Percentiles rank a stretch among this genome's conserved stretches.
These are phyloP conservation scores for Cyclocybe aegerita DNA, from an alignment of 768 basidiomycete species.

Conservation along the genomic window DNA sequence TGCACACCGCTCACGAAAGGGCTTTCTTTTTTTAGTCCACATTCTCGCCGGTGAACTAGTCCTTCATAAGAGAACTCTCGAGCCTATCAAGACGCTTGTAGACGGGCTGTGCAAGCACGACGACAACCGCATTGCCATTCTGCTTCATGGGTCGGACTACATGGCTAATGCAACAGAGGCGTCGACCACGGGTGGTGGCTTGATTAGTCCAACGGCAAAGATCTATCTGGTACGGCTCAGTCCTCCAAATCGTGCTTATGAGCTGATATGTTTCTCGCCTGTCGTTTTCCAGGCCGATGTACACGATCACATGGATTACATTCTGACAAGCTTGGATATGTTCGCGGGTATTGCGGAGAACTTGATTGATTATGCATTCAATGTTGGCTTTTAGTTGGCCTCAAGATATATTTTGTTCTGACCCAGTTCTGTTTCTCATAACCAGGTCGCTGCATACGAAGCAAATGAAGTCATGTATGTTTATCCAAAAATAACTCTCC, in stretches of 20 bases:
- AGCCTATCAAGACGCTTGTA: conserved; percentile 68
- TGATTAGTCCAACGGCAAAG: conserved; percentile 67
- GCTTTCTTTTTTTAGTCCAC: conserved; percentile 46
- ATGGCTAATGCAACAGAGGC: conserved; percentile 26
- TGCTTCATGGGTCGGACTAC: conserved; percentile 44
- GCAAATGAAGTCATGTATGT: conserved; percentile 74
- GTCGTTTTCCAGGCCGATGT: conserved; percentile 56
- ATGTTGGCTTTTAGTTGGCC: conserved; percentile 38
- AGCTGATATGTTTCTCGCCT: background rate
- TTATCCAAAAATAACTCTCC: background rate
- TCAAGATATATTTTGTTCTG: background rate
- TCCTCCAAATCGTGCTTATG: background rate
- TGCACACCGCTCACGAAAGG: background rate
- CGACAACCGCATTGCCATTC: conserved; percentile 60
- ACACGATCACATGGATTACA: conserved; percentile 75
- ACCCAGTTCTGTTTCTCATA: background rate
- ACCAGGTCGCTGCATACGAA: conserved; percentile 67
- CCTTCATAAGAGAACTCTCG: conserved; percentile 59
- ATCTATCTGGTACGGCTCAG: conserved; percentile 56
- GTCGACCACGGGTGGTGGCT: conserved; percentile 48
- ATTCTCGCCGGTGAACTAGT: conserved; percentile 77
- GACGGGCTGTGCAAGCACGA: conserved; percentile 72
- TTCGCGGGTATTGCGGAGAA: conserved; percentile 71
- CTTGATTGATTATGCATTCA: conserved; percentile 73
- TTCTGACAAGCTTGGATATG: conserved; percentile 69